Percentiles rank a stretch among this genome's conserved stretches.
phyloP scores from a whole-genome alignment of 2,329 filamentous ascomycete species.

The Curvularia verruculosa region DNA sequence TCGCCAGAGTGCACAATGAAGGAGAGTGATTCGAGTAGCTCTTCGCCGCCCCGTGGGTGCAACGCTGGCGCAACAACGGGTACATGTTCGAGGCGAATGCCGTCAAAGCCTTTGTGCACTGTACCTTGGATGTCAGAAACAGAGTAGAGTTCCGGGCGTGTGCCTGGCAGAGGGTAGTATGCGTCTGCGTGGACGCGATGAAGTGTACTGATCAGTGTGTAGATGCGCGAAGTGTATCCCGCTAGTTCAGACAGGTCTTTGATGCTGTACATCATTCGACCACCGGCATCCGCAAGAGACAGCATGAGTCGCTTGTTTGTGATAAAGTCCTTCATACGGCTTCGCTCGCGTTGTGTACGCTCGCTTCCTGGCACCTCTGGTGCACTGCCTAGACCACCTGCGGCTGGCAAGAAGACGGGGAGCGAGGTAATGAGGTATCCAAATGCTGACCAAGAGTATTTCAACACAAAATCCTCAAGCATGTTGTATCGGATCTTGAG shows the following conservation, averaged over 20 bases:
- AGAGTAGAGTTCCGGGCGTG: slow-evolving; percentile 80
- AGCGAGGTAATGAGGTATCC: slow-evolving; percentile 93
- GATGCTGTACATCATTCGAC: slow-evolving; percentile 99
- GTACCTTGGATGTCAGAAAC: slow-evolving; percentile 92
- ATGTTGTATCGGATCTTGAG: slow-evolving; percentile 99
- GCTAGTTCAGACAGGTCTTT: slow-evolving; percentile 96
- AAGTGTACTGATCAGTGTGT: slow-evolving; percentile 91
- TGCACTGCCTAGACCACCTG: slow-evolving; percentile 81
- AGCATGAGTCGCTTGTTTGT: slow-evolving; percentile 99
- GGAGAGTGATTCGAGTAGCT: slow-evolving; percentile 85
- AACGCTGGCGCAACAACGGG: slow-evolving; percentile 88
- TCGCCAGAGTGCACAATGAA: slow-evolving; percentile 90
- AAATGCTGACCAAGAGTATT: slow-evolving; percentile 98
- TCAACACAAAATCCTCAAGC: slow-evolving; percentile 95
- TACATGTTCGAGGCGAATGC: slow-evolving; percentile 89
- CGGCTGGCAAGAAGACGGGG: slow-evolving; percentile 91
- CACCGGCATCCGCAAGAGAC: slow-evolving; percentile 92
- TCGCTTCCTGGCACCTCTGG: slow-evolving; percentile 64
- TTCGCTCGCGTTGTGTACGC: slow-evolving; percentile 70
- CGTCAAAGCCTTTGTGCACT: slow-evolving; percentile 92
- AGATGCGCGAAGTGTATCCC: slow-evolving; percentile 94
- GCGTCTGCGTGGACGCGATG: slow-evolving; percentile 91
- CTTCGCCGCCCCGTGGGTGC: slow-evolving; percentile 89
- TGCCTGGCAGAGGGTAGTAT: slow-evolving; percentile 73
- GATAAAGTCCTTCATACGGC: slow-evolving; percentile 97